Evolutionary conservation across 208 protist genomes (phyloP), one percentile per base, ranked within the genome.

Genomic region (Acanthamoeba lenticulata): DNA sequence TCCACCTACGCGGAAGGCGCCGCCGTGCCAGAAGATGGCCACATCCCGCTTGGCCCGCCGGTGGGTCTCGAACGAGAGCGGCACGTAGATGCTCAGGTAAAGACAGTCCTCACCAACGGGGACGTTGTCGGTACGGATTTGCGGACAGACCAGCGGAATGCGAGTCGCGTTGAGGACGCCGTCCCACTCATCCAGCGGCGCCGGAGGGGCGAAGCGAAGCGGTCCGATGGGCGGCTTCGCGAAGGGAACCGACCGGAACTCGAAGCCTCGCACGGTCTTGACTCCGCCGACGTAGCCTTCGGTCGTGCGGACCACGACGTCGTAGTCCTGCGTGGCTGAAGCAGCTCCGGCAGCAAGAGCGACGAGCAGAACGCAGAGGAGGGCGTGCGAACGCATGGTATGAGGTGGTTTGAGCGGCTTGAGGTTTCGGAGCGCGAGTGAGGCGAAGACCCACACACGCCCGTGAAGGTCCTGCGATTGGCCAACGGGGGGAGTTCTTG

Each of bases 21-120:
- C 65, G 29, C 77, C 77, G 42, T 86, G 77, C 42, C 34, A 32
- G 40, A 42, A 83, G 40, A 83, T 49, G 42, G 32, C 1, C 13
- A 86, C 77, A 21, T 86, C 77, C 1, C 38, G 77, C 77, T 45
- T 29, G 45, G 77, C 24, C 29, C 34, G 29, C 67, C 34, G 5
- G 77, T 38, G 15, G 42, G 4, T 29, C 36, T 86, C 9, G 42
- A 57, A 45, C 21, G 15, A 11, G 21, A 36, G 13, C 21, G 77
- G 77, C 38, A 55, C 45, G 42, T 55, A 86, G 45, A 86, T 86
- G 77, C 15, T 42, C 42, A 86, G 17, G 77, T 86, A 86, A 38
- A 86, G 77, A 49, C 77, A 83, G 42, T 86, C 77, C 45, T 86
- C 77, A 55, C 32, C 15, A 21, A 1, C 36, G 11, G 0, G 52